These are phyloP conservation scores for Penstemon newberryi DNA, from an alignment of 257 asterid species.

Conservation along the genomic window DNA sequence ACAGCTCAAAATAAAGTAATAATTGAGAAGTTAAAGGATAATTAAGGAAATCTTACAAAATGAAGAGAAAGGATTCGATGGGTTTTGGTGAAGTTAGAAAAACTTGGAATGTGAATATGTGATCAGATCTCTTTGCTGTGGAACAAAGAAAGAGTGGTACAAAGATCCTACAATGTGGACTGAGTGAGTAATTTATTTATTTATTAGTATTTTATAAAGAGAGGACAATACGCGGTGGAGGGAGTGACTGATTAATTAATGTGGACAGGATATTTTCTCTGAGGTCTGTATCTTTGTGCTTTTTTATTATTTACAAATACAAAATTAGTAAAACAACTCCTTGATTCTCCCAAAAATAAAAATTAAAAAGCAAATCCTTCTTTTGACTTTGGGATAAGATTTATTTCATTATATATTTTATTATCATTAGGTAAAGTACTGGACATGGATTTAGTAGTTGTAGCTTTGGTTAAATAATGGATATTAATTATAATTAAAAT, in stretches of 20 bases:
- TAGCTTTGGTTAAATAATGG: too few relatives aligned
- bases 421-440: too few relatives aligned
- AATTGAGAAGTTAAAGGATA: background rate
- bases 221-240: background rate
- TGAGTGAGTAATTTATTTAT: too few relatives aligned
- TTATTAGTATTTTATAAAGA: background rate
- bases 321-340: too few relatives aligned
- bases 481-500: too few relatives aligned
- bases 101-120: background rate
- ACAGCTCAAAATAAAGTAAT: background rate
- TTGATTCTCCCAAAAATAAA: too few relatives aligned
- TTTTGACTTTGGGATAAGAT: too few relatives aligned
- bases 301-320: background rate
- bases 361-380: too few relatives aligned
- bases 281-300: slow-evolving; percentile 27
- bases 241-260: too few relatives aligned
- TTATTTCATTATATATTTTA: too few relatives aligned
- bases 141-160: background rate
- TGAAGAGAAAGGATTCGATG: background rate
- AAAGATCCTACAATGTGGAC: slow-evolving; percentile 11
- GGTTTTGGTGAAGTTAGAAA: slow-evolving; percentile 13
- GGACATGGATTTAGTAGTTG: too few relatives aligned
- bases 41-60: background rate
- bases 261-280: background rate
- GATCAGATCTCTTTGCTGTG: slow-evolving; percentile 32